These are phyloP conservation scores for Canavalia ensiformis DNA, from an alignment of 306 rosid genomes.

Conservation along the genomic window DNA sequence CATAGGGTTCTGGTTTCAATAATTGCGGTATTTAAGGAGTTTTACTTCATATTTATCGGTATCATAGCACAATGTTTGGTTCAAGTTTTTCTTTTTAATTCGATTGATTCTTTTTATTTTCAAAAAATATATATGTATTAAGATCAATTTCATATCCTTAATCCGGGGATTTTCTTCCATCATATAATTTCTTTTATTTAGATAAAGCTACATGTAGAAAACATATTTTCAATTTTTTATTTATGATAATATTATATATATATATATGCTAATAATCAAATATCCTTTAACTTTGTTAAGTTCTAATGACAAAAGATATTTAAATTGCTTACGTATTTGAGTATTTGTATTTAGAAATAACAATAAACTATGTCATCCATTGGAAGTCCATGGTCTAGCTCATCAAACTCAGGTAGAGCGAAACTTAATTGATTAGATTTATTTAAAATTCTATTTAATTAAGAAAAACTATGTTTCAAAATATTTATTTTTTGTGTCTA, in stretches of 20 bases:
- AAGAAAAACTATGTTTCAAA: too few relatives aligned
- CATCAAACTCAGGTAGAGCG: too few relatives aligned
- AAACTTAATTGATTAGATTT: too few relatives aligned
- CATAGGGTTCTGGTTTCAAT: background rate
- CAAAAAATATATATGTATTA: background rate
- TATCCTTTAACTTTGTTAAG: background rate
- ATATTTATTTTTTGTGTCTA: too few relatives aligned
- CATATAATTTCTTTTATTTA: background rate
- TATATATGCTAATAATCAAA: background rate
- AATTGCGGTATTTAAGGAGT: conserved; percentile 11
- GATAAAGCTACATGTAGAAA: background rate
- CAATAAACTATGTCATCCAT: too few relatives aligned
- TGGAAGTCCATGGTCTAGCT: too few relatives aligned
- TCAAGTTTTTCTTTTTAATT: background rate
- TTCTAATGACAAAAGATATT: background rate
- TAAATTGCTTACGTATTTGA: background rate
- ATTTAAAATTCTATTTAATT: too few relatives aligned
- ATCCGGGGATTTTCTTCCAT: background rate
- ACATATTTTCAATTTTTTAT: background rate
- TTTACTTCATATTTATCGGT: background rate
- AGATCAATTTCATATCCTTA: conserved; percentile 9
- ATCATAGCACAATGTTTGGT: background rate
- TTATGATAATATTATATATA: background rate
- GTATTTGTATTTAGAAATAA: too few relatives aligned
- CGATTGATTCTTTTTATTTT: background rate